Conservation (phyloP, 1,284 basidiomycete genomes). For the Ustilago loliicola region DNA sequence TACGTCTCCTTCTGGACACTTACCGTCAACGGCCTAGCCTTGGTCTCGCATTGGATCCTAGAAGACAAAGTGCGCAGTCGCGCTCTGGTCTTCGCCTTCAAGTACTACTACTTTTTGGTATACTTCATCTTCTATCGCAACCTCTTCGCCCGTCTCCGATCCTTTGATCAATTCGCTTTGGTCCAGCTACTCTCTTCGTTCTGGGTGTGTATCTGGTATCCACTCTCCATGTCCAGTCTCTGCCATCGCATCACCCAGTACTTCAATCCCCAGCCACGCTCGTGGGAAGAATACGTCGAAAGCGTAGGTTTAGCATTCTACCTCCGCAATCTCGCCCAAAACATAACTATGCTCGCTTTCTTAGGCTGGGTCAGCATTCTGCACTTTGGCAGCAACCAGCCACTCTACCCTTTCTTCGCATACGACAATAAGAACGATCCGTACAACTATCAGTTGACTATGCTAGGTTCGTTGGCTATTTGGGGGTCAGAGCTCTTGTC, state of each 20-base stretch:
- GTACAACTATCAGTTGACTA: conserved; percentile 75
- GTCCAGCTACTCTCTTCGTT: conserved; percentile 75
- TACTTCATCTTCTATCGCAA: conserved; percentile 72
- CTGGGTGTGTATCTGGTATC: conserved; percentile 74
- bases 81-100: conserved; percentile 75
- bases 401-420: conserved; percentile 75
- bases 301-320: conserved; percentile 73
- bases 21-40: conserved; percentile 73
- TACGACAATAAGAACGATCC: conserved; percentile 74
- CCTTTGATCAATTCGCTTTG: conserved; percentile 72
- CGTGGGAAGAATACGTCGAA: conserved; percentile 74
- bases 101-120: conserved; percentile 71
- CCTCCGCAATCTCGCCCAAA: conserved; percentile 75
- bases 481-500: conserved; percentile 74
- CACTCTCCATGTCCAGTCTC: conserved; percentile 73
- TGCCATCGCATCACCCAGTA: conserved; percentile 72
- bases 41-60: conserved; percentile 73
- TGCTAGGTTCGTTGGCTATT: conserved; percentile 74
- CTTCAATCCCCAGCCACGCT: conserved; percentile 72
- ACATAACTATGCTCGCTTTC: conserved; percentile 73
- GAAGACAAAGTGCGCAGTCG: conserved; percentile 73
- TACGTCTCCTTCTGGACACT: conserved; percentile 75
- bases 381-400: conserved; percentile 74
- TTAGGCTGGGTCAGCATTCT: conserved; percentile 73
- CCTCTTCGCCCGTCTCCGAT: conserved; percentile 70